phyloP scores from a whole-genome alignment of 768 basidiomycete species.

The Botryobasidium botryosum region DNA sequence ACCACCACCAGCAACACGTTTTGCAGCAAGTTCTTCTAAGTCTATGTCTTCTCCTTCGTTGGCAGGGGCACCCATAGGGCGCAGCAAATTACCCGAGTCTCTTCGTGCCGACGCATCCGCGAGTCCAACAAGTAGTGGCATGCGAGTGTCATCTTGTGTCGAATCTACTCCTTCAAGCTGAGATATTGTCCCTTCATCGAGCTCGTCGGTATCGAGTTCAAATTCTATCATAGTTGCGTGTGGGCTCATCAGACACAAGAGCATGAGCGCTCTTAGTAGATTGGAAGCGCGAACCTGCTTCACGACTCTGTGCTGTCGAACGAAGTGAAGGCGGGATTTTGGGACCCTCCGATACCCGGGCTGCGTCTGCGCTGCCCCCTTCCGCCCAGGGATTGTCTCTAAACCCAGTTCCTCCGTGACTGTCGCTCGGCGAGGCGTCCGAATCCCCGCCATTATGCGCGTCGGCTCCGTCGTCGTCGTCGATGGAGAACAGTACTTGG shows the following conservation, averaged over 20 bases:
- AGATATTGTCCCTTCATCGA: no score
- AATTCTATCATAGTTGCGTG: slow-evolving; percentile 34
- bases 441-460: neutral
- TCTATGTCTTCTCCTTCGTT: slow-evolving; percentile 30
- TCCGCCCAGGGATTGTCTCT: no score
- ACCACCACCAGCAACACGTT: slow-evolving; percentile 50
- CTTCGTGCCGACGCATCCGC: slow-evolving; percentile 44
- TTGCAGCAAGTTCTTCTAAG: slow-evolving; percentile 55
- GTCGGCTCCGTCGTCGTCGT: slow-evolving; percentile 11
- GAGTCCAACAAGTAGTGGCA: slow-evolving; percentile 68
- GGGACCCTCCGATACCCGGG: no score
- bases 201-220: slow-evolving; percentile 69
- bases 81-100: slow-evolving; percentile 36
- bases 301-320: slow-evolving; percentile 61
- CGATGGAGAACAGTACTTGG: slow-evolving; percentile 10
- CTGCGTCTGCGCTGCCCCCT: no score
- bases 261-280: neutral
- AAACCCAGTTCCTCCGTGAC: no score
- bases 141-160: slow-evolving; percentile 27
- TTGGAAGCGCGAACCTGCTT: slow-evolving; percentile 46
- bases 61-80: slow-evolving; percentile 21
- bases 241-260: neutral
- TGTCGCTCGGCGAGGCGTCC: neutral
- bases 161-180: slow-evolving; percentile 20
- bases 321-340: slow-evolving; percentile 40